Percentiles rank a stretch among this genome's conserved stretches.
Evolutionary conservation across 495 filamentous ascomycete species (phyloP).

Genomic region (Rostrohypoxylon terebratum): DNA sequence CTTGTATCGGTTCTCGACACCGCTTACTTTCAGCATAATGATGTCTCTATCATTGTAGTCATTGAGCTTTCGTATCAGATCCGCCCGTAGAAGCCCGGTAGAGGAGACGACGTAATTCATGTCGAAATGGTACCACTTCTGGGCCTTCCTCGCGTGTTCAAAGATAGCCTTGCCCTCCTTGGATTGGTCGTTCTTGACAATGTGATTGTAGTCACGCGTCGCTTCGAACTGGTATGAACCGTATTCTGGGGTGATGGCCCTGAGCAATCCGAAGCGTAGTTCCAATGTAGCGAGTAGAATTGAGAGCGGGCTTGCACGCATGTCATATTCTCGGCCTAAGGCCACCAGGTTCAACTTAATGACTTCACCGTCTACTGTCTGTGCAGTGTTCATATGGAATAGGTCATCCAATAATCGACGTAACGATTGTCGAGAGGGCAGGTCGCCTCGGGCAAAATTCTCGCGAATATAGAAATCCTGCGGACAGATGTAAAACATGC

Average conservation of each 20-base stretch:
- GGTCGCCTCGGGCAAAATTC: conserved; percentile 66
- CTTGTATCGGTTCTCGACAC: conserved; percentile 63
- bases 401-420: conserved; percentile 58
- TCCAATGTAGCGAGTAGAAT: conserved; percentile 66
- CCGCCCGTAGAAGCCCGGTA: conserved; percentile 48
- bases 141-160: conserved; percentile 43
- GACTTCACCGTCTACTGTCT: conserved; percentile 53
- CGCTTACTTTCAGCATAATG: conserved; percentile 61
- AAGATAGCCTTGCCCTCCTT: conserved; percentile 54
- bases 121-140: conserved; percentile 57
- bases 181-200: conserved; percentile 46
- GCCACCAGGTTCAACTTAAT: conserved; percentile 57
- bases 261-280: conserved; percentile 64
- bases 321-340: conserved; percentile 60
- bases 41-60: conserved; percentile 56
- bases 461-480: conserved; percentile 66
- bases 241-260: conserved; percentile 68
- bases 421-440: conserved; percentile 63
- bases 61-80: conserved; percentile 63
- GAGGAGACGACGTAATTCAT: conserved; percentile 50
- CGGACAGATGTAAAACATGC: conserved; percentile 65
- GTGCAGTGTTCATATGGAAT: conserved; percentile 47
- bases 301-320: conserved; percentile 52
- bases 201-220: conserved; percentile 38
- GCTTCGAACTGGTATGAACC: conserved; percentile 62